Percentiles rank a stretch among this genome's conserved stretches.
Evolutionary conservation across 305 asterid species (phyloP).

Genomic region (Ilex paraguariensis): DNA sequence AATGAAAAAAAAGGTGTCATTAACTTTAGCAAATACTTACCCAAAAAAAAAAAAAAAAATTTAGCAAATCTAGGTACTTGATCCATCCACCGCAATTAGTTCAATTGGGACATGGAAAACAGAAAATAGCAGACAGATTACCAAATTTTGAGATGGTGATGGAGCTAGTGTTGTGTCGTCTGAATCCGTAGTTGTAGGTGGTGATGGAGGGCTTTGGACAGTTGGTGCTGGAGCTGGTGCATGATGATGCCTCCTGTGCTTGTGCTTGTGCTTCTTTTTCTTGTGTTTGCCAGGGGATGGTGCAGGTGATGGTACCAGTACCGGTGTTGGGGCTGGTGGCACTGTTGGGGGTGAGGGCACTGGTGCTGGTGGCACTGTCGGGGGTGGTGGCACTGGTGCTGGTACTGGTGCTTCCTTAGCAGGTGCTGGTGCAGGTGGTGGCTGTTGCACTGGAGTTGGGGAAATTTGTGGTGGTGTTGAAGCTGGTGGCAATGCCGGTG

Average conservation of each 20-base stretch:
- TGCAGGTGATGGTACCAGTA: slow-evolving; percentile 44
- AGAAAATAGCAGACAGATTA: slow-evolving; percentile 21
- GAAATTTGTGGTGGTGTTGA: slow-evolving; percentile 36
- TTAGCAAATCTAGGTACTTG: no score
- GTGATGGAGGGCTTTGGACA: slow-evolving; percentile 84
- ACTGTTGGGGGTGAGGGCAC: slow-evolving; percentile 31
- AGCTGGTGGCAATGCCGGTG: slow-evolving; percentile 14
- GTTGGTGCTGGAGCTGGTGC: slow-evolving; percentile 89
- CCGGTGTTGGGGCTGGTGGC: slow-evolving; percentile 27
- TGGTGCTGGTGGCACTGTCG: slow-evolving; percentile 32
- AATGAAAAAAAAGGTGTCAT: slow-evolving; percentile 18
- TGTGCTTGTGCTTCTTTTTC: slow-evolving; percentile 31
- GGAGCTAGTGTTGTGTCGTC: slow-evolving; percentile 78
- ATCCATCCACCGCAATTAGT: no score
- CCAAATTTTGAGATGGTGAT: slow-evolving; percentile 69
- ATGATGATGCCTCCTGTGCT: slow-evolving; percentile 41
- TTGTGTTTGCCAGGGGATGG: slow-evolving; percentile 39
- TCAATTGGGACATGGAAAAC: neutral
- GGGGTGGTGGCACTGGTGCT: slow-evolving; percentile 22
- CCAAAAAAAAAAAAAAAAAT: no score
- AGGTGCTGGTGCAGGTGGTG: slow-evolving; percentile 23
- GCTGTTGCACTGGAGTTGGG: slow-evolving; percentile 40
- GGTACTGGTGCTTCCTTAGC: slow-evolving; percentile 32
- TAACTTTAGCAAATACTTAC: slow-evolving; percentile 1
- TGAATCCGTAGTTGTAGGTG: slow-evolving; percentile 51